Evolutionary conservation across 306 rosid species (phyloP).

Genomic region (Malus fusca): DNA sequence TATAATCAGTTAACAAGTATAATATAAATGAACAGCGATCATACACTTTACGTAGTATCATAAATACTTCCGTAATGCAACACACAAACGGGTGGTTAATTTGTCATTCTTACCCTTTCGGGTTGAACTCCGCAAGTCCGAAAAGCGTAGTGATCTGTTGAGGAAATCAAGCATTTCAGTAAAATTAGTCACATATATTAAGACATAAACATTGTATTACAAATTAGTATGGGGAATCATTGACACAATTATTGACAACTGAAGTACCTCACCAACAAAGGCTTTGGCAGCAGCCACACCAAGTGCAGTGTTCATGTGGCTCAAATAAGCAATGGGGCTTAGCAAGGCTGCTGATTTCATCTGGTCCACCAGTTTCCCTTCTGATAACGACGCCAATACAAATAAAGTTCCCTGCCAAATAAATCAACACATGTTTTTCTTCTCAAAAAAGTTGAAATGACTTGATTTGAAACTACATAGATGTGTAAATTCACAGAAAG

Average conservation of each 20-base stretch:
- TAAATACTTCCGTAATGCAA: too few species aligned
- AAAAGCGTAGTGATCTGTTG: constrained; percentile 37
- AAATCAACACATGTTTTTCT: background rate
- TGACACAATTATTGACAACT: background rate
- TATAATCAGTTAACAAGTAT: too few species aligned
- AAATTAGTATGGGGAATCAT: background rate
- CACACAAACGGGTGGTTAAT: too few species aligned
- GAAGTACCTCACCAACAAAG: constrained; percentile 58
- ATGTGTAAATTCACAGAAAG: background rate
- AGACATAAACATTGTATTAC: background rate
- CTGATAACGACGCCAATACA: constrained; percentile 66
- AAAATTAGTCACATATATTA: background rate
- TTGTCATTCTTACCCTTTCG: constrained; percentile 40
- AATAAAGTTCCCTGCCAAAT: constrained; percentile 67
- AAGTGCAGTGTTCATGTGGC: constrained; percentile 58
- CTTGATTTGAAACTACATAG: background rate
- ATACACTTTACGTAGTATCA: too few species aligned
- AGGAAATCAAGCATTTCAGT: background rate
- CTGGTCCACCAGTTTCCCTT: constrained; percentile 54
- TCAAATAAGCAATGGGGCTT: constrained; percentile 76
- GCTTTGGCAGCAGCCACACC: constrained; percentile 54
- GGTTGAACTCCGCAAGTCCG: constrained; percentile 75
- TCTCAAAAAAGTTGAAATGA: background rate
- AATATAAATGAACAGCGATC: too few species aligned
- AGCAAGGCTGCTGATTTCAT: constrained; percentile 63